Percentiles rank a stretch among this genome's conserved stretches.
These are phyloP conservation scores for Lactarius psammicola DNA, from an alignment of 768 basidiomycete species.

Conservation along the genomic window DNA sequence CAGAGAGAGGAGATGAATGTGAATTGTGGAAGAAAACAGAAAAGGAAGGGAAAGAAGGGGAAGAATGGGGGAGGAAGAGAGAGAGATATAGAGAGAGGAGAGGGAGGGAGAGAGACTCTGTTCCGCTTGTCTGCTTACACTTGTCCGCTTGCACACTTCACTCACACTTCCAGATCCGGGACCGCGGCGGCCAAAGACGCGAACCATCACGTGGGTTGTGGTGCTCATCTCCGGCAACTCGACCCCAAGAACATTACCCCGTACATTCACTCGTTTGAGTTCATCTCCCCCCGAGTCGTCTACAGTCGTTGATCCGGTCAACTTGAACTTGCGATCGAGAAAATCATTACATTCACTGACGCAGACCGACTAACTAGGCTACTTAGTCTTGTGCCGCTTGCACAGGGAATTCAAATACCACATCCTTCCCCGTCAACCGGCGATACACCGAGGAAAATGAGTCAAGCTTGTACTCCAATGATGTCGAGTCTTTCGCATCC, in stretches of 20 bases:
- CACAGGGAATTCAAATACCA: constrained; percentile 89
- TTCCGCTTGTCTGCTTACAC: not conserved
- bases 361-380: constrained; percentile 29
- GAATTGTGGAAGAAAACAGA: constrained; percentile 35
- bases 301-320: not conserved
- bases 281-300: not conserved
- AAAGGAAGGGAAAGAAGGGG: not conserved
- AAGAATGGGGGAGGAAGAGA: constrained; percentile 25
- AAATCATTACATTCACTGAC: not conserved
- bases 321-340: not conserved
- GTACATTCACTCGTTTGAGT: too few relatives aligned
- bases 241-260: too few relatives aligned
- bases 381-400: constrained; percentile 58
- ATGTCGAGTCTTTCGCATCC: constrained; percentile 96
- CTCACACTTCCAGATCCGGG: not conserved
- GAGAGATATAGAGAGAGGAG: constrained; percentile 31
- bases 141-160: too few relatives aligned
- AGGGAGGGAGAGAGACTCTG: not conserved
- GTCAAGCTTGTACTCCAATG: constrained; percentile 99
- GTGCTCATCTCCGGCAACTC: not conserved
- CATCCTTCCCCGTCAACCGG: constrained; percentile 94
- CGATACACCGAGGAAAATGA: constrained; percentile 98
- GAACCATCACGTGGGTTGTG: not conserved
- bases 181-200: not conserved
- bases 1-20: constrained; percentile 36